These are phyloP conservation scores for Allantophomopsis lycopodina DNA, from an alignment of 2,329 filamentous ascomycete genomes.

Conservation along the genomic window DNA sequence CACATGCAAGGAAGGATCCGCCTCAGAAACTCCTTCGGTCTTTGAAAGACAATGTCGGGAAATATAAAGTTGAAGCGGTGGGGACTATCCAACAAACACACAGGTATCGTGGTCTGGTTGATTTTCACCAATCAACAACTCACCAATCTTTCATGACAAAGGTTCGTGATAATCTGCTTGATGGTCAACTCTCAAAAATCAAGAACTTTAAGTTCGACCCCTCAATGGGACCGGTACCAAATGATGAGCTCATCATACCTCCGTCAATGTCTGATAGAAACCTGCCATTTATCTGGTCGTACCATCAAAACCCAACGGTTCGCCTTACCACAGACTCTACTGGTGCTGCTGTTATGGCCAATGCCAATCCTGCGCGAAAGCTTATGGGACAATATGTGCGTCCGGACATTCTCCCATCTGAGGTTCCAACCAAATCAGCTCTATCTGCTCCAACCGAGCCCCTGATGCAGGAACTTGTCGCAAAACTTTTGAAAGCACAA, in stretches of 20 bases:
- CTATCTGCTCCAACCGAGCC: conserved; percentile 22
- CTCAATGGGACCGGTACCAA: conserved; percentile 39
- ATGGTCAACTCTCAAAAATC: conserved; percentile 47
- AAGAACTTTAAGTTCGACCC: conserved; percentile 55
- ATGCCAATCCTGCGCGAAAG: conserved; percentile 9
- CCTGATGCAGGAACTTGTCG: conserved; percentile 49
- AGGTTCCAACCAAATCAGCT: conserved; percentile 7
- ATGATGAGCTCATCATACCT: conserved; percentile 64
- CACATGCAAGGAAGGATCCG: conserved; percentile 33
- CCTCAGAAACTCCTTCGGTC: conserved; percentile 43
- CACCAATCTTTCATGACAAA: conserved; percentile 56
- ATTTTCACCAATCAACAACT: conserved; percentile 70
- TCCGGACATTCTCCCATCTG: conserved; percentile 5
- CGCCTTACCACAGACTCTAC: conserved; percentile 21
- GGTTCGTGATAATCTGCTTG: conserved; percentile 57
- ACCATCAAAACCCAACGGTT: conserved; percentile 70
- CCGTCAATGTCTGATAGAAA: conserved; percentile 64
- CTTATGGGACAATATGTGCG: conserved; percentile 10
- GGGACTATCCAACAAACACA: conserved; percentile 69
- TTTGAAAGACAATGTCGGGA: conserved; percentile 55
- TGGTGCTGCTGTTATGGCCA: conserved; percentile 16
- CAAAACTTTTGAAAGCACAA: conserved; percentile 50
- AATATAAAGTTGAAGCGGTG: conserved; percentile 55
- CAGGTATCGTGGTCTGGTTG: conserved; percentile 71
- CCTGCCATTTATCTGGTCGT: conserved; percentile 66